These are phyloP conservation scores for carrot (Daucus carota) DNA, from an alignment of 129 eudicot species.

Conservation along the genomic window DNA sequence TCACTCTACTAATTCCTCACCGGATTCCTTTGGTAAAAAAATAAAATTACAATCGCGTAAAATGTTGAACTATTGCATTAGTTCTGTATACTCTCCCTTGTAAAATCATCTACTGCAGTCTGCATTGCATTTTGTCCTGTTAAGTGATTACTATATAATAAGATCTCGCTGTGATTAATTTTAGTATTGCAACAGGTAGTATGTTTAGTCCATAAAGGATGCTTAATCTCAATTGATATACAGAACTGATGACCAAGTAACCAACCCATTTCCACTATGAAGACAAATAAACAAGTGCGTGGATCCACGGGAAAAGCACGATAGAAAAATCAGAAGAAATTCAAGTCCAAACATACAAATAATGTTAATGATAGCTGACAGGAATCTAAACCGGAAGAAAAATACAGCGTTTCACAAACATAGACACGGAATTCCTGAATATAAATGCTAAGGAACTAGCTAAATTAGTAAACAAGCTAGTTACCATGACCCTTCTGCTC, in stretches of 20 bases:
- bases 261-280: neutral
- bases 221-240: neutral
- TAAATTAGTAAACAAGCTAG: neutral
- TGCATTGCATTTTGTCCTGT: too few species aligned
- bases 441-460: neutral
- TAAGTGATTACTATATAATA: too few species aligned
- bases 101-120: too few species aligned
- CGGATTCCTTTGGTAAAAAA: too few species aligned
- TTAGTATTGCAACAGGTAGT: too few species aligned
- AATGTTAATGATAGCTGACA: neutral
- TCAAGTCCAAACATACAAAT: neutral
- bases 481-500: constrained; percentile 5
- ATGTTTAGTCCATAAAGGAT: neutral
- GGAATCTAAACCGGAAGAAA: neutral
- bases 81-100: too few species aligned
- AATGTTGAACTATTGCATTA: too few species aligned
- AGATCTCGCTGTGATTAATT: too few species aligned
- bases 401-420: neutral
- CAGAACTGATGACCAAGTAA: neutral
- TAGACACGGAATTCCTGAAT: neutral
- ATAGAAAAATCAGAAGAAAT: neutral
- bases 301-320: neutral
- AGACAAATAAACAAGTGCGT: neutral
- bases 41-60: too few species aligned
- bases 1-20: too few species aligned